Conservation (phyloP, 208 protist species). For the Crithidia fasciculata region DNA sequence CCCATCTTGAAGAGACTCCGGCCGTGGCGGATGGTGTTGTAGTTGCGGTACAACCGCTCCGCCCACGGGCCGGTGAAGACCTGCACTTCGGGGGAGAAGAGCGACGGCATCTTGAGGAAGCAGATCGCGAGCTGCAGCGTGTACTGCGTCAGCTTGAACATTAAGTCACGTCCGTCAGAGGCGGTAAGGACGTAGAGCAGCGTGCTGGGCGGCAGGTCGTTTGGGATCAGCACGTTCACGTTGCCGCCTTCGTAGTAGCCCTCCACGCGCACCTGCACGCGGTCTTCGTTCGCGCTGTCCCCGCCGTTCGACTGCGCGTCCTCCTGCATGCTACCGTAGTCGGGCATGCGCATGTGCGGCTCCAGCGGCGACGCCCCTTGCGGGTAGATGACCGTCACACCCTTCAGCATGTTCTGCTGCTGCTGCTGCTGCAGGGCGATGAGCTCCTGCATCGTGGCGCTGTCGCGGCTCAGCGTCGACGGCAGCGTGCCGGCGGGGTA, state of each 20-base stretch:
- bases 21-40: slow-evolving; percentile 88
- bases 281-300: slow-evolving; percentile 54
- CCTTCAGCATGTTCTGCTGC: slow-evolving; percentile 12
- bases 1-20: slow-evolving; percentile 89
- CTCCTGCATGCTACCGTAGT: slow-evolving; percentile 22
- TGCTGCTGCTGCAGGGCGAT: slow-evolving; percentile 10
- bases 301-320: slow-evolving; percentile 20
- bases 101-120: slow-evolving; percentile 58
- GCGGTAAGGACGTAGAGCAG: slow-evolving; percentile 88
- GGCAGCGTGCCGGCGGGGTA: slow-evolving; percentile 2
- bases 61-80: slow-evolving; percentile 57
- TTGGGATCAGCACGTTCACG: slow-evolving; percentile 69
- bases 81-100: slow-evolving; percentile 69
- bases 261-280: slow-evolving; percentile 78
- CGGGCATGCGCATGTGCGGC: slow-evolving; percentile 16
- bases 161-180: slow-evolving; percentile 79
- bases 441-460: slow-evolving; percentile 21
- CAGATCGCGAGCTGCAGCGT: slow-evolving; percentile 76
- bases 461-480: slow-evolving; percentile 18
- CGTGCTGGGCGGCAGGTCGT: slow-evolving; percentile 81
- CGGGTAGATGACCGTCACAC: slow-evolving; percentile 57
- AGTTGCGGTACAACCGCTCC: slow-evolving; percentile 76
- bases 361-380: slow-evolving; percentile 25
- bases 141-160: slow-evolving; percentile 89
- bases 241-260: slow-evolving; percentile 69